Base-by-base conservation (phyloP, 2,329 filamentous ascomycete species). In the Chrysoporthe deuterocubensis region DNA sequence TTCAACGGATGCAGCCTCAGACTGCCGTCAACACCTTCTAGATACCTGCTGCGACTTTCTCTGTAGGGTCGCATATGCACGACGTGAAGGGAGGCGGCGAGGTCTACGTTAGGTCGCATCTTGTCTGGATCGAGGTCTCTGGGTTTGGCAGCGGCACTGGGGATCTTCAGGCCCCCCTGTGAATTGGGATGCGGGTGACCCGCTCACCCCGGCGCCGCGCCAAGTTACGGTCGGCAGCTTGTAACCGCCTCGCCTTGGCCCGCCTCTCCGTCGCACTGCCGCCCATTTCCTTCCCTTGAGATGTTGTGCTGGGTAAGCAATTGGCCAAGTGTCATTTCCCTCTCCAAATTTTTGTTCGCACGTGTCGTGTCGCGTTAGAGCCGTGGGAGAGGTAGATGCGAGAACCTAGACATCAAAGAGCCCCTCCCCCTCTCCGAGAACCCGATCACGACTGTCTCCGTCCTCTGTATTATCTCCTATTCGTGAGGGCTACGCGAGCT, bases 311-410 rank as follows among this genome's bases (percentile, higher is more conserved):
- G 26, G 26, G 26, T 37, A 37, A 16, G 43, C 54, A 34, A 56
- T 34, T 54, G 61, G 37, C 50, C 50, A 57, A n/a, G 21, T 56
- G 16, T 40, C 65, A 13, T 52, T 52, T 26, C 11, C n/a, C 34
- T 43, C 14, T 21, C 46, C n/a, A 44, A 44, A 16, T 40, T 3
- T 56, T 43, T 11, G n/a, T 26, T 62, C 43, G 40, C 21, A 40
- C 37, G 3, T 32, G 21, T 59, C 57, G n/a, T 56, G 50, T 64
- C 50, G 40, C 37, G 13, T 42, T 6, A 48, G 46, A 68, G 62
- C 56, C 62, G 68, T 70, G 68, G 62, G 66, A 70, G 62, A 50
- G 37, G 59, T 42, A 59, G 37, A 44, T 57, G 46, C 40, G 46
- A 42, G 40, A 18, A 9, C 16, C 56, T 67, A 65, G 62, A 67